phyloP scores from a whole-genome alignment of 225 moss, liverwort and hornwort genomes.

The Antitrichia curtipendula region DNA sequence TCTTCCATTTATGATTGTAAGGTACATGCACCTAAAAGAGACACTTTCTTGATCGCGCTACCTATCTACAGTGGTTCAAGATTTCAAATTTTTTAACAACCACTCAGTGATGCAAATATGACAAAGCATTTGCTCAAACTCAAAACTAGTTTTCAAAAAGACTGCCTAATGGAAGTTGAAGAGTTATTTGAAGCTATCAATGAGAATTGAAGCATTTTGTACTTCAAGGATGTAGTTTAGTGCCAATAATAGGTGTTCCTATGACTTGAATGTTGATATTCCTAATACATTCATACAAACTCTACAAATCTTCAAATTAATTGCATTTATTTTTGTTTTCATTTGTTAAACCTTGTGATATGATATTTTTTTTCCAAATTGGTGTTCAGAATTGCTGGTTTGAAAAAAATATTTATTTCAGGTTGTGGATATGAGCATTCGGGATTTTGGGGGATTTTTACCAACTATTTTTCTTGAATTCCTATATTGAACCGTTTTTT shows the following conservation, averaged over 20 bases:
- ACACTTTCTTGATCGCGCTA: no score
- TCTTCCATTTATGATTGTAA: background rate
- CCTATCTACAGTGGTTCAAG: no score
- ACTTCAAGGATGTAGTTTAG: background rate
- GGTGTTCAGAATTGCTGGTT: background rate
- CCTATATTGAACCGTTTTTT: no score
- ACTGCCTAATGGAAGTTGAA: background rate
- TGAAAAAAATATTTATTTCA: background rate
- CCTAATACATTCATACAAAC: background rate
- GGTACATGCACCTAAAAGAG: no score
- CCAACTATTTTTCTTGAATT: no score
- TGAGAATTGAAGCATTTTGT: background rate
- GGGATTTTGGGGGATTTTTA: background rate
- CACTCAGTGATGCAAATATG: background rate
- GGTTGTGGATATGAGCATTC: rapidly evolving
- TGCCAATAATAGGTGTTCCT: background rate
- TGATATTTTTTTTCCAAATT: background rate
- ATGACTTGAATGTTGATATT: background rate
- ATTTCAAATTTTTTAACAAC: rapidly evolving
- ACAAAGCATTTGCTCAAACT: background rate
- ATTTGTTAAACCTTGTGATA: rapidly evolving
- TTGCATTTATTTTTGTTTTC: background rate
- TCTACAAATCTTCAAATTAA: background rate
- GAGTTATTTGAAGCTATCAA: background rate
- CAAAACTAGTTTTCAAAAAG: background rate